Percentiles rank a stretch among this genome's conserved stretches.
These are phyloP conservation scores for Monosporascus cannonballus DNA, from an alignment of 2,329 filamentous ascomycete genomes.

Conservation along the genomic window DNA sequence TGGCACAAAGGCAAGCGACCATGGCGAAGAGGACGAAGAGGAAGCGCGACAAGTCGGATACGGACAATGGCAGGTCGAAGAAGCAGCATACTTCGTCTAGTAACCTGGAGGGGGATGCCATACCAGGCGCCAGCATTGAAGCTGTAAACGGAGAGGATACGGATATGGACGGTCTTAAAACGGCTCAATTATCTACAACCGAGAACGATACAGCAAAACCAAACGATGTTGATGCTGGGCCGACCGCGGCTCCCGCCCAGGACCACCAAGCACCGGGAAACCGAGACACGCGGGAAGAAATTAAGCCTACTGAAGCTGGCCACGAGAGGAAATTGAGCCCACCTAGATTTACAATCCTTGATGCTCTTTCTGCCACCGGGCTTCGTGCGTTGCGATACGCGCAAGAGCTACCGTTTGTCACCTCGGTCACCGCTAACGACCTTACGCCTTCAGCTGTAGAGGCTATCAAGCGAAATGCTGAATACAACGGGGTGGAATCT, in stretches of 20 bases:
- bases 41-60: slow-evolving; percentile 31
- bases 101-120: slow-evolving; percentile 3
- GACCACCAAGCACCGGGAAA: slow-evolving; percentile 7
- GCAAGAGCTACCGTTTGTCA: slow-evolving; percentile 80
- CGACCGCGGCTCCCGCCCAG: slow-evolving; percentile 2
- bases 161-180: slow-evolving; percentile 16
- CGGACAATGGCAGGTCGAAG: slow-evolving; percentile 12
- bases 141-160: slow-evolving; percentile 3
- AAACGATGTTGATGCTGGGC: slow-evolving; percentile 1
- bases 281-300: slow-evolving; percentile 7
- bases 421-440: slow-evolving; percentile 83
- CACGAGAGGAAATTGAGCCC: slow-evolving; percentile 21
- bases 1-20: slow-evolving; percentile 38
- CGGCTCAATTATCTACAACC: slow-evolving; percentile 1
- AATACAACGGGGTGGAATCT: slow-evolving; percentile 69
- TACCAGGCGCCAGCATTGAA: not conserved
- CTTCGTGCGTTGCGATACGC: slow-evolving; percentile 87
- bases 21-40: slow-evolving; percentile 39
- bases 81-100: slow-evolving; percentile 17
- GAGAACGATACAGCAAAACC: not conserved
- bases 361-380: slow-evolving; percentile 90
- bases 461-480: slow-evolving; percentile 77
- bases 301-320: slow-evolving; percentile 6
- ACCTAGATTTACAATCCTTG: slow-evolving; percentile 72
- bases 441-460: slow-evolving; percentile 70